Conservation (phyloP, 441 rosid species). For the Corymbia citriodora region DNA sequence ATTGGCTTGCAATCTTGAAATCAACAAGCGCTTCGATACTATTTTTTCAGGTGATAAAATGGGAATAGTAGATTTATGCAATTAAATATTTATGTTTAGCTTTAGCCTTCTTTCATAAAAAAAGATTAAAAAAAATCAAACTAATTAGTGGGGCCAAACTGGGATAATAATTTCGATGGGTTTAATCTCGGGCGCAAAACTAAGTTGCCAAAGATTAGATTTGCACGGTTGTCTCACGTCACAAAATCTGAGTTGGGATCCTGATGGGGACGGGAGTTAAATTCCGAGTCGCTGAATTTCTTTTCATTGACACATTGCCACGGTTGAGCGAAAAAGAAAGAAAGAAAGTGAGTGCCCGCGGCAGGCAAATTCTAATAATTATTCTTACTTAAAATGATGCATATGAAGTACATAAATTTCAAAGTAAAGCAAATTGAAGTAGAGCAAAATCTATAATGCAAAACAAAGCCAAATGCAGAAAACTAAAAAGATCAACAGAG, state of each 20-base stretch:
- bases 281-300: background rate
- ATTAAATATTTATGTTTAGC: background rate
- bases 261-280: background rate
- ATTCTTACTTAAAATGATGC: background rate
- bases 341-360: too few species aligned
- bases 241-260: background rate
- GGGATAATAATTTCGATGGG: background rate
- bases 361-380: too few species aligned
- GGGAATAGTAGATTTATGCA: background rate
- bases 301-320: background rate
- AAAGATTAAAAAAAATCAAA: too few species aligned
- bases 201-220: background rate
- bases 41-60: background rate
- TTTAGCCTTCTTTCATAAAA: background rate
- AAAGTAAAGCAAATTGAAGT: background rate
- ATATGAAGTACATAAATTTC: background rate
- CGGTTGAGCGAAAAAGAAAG: background rate
- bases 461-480: background rate
- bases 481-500: too few species aligned
- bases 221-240: background rate
- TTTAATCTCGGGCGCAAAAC: background rate
- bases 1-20: background rate
- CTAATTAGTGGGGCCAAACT: background rate
- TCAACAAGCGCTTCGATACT: background rate
- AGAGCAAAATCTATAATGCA: background rate